Evolutionary conservation across 768 basidiomycete genomes (phyloP).

Genomic region (Mycena pura): DNA sequence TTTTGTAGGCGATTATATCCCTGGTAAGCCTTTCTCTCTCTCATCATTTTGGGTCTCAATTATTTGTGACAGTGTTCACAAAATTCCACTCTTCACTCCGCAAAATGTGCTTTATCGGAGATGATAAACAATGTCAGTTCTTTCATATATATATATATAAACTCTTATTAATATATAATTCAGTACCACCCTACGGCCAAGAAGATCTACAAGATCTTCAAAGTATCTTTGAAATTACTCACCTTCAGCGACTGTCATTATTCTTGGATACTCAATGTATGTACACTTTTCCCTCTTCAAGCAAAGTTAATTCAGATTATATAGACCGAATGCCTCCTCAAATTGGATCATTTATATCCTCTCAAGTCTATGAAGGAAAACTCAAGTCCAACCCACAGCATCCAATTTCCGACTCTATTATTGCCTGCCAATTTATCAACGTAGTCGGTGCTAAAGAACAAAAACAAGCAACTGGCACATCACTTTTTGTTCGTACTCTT

Average conservation of each 20-base stretch:
- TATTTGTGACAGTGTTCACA: slow-evolving; percentile 39
- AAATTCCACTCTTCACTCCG: slow-evolving; percentile 46
- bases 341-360: slow-evolving; percentile 76
- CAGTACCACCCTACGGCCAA: slow-evolving; percentile 84
- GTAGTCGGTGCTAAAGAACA: slow-evolving; percentile 43
- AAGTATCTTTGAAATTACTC: slow-evolving; percentile 80
- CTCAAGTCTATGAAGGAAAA: slow-evolving; percentile 64
- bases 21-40: slow-evolving; percentile 8
- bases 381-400: slow-evolving; percentile 63
- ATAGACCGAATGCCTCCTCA: slow-evolving; percentile 86
- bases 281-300: slow-evolving; percentile 28
- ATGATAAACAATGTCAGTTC: slow-evolving; percentile 66
- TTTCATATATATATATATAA: slow-evolving; percentile 17
- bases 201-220: slow-evolving; percentile 68
- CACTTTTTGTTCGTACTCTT: slow-evolving; percentile 42
- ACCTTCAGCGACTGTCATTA: slow-evolving; percentile 54
- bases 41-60: background rate
- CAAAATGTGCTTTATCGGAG: slow-evolving; percentile 69
- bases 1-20: slow-evolving; percentile 27
- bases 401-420: slow-evolving; percentile 46
- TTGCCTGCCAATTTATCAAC: slow-evolving; percentile 75
- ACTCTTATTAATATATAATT: background rate
- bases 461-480: slow-evolving; percentile 34
- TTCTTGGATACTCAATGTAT: slow-evolving; percentile 81
- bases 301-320: slow-evolving; percentile 16